Percentiles rank a stretch among this genome's conserved stretches.
phyloP scores from a whole-genome alignment of 805 yeast genomes.

The Metschnikowia matae region DNA sequence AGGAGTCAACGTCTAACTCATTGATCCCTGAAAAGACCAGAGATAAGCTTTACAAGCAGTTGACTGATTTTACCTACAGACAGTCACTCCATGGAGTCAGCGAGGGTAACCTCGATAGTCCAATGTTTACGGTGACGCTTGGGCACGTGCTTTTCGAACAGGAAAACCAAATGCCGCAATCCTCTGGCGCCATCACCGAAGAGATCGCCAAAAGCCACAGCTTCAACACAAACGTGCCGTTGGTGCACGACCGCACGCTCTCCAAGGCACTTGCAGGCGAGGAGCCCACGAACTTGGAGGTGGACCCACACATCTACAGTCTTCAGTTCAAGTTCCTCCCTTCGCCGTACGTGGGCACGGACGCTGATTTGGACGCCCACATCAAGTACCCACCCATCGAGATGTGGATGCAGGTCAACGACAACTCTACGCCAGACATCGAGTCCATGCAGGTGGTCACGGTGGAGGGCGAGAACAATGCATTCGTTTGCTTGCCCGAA shows the following conservation, averaged over 20 bases:
- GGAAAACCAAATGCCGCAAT: neutral
- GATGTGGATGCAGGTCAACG: conserved; percentile 47
- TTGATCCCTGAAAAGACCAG: conserved; percentile 5
- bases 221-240: conserved; percentile 34
- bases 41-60: conserved; percentile 21
- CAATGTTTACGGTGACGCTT: conserved; percentile 34
- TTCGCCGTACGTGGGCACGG: conserved; percentile 28
- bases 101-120: conserved; percentile 17
- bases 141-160: conserved; percentile 36
- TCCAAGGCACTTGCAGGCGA: conserved; percentile 25
- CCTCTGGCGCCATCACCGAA: neutral
- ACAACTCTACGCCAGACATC: conserved; percentile 32
- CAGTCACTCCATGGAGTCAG: conserved; percentile 20
- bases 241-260: conserved; percentile 29
- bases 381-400: conserved; percentile 50
- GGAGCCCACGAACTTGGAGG: conserved; percentile 9
- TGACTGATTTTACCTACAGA: conserved; percentile 27
- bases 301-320: conserved; percentile 28
- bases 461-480: conserved; percentile 43
- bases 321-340: conserved; percentile 48
- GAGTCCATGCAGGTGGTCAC: conserved; percentile 41
- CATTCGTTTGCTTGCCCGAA: conserved; percentile 41
- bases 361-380: conserved; percentile 14
- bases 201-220: conserved; percentile 10
- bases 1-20: no score